Percentiles rank a stretch among this genome's conserved stretches.
phyloP scores from a whole-genome alignment of 768 basidiomycete genomes.

The Plicaturopsis crispa region DNA sequence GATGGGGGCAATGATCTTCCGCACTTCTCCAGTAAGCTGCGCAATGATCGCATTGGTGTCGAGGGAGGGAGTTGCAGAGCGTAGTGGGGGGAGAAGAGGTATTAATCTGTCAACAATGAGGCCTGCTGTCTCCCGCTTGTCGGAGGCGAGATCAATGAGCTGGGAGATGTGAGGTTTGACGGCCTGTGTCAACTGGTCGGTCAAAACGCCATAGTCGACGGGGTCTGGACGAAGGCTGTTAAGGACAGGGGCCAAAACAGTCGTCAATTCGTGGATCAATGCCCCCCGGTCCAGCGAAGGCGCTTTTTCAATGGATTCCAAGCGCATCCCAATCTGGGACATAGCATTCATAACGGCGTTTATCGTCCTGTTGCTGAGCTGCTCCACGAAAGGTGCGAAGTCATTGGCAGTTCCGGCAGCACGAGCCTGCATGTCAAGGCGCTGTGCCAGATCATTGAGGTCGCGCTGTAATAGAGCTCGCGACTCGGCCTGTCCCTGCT shows the following conservation, averaged over 20 bases:
- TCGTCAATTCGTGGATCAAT: conserved; percentile 54
- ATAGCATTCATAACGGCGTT: conserved; percentile 56
- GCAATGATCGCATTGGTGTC: conserved; percentile 51
- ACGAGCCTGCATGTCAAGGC: conserved; percentile 22
- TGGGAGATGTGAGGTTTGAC: conserved; percentile 87
- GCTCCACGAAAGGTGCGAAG: conserved; percentile 44
- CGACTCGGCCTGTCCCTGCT: conserved; percentile 60
- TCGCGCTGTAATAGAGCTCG: conserved; percentile 51
- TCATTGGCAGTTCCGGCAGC: conserved; percentile 17
- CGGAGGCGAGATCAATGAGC: conserved; percentile 82
- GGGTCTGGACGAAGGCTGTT: conserved; percentile 52
- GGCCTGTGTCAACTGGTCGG: conserved; percentile 68
- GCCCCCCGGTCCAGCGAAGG: conserved; percentile 19
- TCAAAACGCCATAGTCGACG: conserved; percentile 74
- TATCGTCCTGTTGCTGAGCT: conserved; percentile 48
- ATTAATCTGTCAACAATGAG: conserved; percentile 70
- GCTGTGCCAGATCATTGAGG: conserved; percentile 41
- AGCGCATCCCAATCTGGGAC: conserved; percentile 39
- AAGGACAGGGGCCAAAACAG: conserved; percentile 54
- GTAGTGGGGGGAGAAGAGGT: conserved; percentile 51
- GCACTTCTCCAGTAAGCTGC: conserved; percentile 62
- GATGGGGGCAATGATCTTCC: conserved; percentile 63
- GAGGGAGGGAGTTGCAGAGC: conserved; percentile 20
- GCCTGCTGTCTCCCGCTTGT: conserved; percentile 81
- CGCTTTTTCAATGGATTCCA: conserved; percentile 43